Evolutionary conservation across 2,329 filamentous ascomycete genomes (phyloP).

Genomic region (Drechslerella coelobrocha): DNA sequence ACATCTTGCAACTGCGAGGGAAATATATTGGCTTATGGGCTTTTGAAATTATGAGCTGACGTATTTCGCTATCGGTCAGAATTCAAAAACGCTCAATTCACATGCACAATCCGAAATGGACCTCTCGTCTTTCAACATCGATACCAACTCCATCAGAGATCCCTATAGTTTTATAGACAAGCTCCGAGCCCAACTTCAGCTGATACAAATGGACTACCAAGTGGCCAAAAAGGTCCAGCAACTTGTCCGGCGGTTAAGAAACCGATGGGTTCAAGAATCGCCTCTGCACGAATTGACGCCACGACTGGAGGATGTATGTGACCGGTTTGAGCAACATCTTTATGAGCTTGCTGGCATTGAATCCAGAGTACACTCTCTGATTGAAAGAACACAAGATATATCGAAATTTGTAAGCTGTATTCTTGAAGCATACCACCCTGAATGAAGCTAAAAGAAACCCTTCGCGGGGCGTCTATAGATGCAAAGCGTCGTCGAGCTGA

Average conservation of each 20-base stretch:
- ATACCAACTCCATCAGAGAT: slow-evolving; percentile 13
- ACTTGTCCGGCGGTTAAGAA: slow-evolving; percentile 28
- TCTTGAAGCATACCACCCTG: background rate
- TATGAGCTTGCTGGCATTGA: slow-evolving; percentile 40
- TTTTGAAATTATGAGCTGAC: too few species aligned
- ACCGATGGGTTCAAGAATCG: slow-evolving; percentile 32
- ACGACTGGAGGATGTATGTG: slow-evolving; percentile 35
- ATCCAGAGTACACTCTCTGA: slow-evolving; percentile 25
- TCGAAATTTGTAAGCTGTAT: slow-evolving; percentile 25
- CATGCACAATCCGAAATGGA: background rate
- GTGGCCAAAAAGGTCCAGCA: slow-evolving; percentile 40
- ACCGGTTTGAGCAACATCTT: slow-evolving; percentile 41
- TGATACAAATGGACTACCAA: slow-evolving; percentile 33
- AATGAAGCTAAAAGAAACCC: background rate
- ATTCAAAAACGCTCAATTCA: slow-evolving; percentile 14
- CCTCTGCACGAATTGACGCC: slow-evolving; percentile 30
- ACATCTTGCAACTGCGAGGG: too few species aligned
- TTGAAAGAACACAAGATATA: slow-evolving; percentile 22
- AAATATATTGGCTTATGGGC: too few species aligned
- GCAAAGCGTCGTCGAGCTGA: background rate
- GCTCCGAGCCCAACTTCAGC: slow-evolving; percentile 17
- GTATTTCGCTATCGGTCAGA: slow-evolving; percentile 5
- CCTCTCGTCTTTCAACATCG: background rate
- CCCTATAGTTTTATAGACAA: slow-evolving; percentile 32
- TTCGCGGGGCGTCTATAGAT: too few species aligned